phyloP scores from a whole-genome alignment of 2,329 filamentous ascomycete species.

The Colletotrichum simmondsii region DNA sequence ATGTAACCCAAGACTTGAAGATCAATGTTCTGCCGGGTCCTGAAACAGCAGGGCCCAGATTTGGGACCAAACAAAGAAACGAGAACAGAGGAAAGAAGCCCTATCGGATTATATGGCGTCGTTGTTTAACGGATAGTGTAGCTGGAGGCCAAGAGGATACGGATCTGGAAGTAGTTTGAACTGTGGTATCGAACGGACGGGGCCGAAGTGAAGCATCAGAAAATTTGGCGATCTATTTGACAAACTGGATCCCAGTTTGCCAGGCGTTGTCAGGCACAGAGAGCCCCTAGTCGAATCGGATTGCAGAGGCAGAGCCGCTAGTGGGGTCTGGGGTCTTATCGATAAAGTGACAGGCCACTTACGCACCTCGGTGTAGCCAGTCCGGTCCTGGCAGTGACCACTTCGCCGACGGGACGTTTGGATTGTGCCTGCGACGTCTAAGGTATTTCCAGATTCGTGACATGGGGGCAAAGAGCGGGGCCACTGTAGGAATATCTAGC shows the following conservation, averaged over 20 bases:
- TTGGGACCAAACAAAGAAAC: constrained; percentile 28
- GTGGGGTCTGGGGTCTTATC: constrained; percentile 20
- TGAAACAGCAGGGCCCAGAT: constrained; percentile 15
- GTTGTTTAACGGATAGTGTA: constrained; percentile 5
- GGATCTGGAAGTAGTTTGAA: constrained; percentile 29
- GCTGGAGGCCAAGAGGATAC: constrained; percentile 19
- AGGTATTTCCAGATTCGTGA: neutral
- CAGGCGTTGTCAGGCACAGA: neutral
- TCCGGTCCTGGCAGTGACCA: neutral
- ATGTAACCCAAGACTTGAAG: constrained; percentile 23
- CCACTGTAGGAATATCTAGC: neutral
- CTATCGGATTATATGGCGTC: constrained; percentile 18
- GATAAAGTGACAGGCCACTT: constrained; percentile 21
- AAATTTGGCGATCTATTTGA: constrained; percentile 29
- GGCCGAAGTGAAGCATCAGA: constrained; percentile 25
- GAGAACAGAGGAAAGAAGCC: neutral
- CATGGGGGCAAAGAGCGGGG: neutral
- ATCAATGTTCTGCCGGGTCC: constrained; percentile 21
- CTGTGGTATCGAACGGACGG: constrained; percentile 6
- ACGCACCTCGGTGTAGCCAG: constrained; percentile 19
- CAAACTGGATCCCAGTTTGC: neutral
- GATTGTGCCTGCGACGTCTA: neutral
- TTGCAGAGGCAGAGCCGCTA: constrained; percentile 27
- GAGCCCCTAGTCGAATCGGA: constrained; percentile 26
- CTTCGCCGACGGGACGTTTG: neutral